Conservation (phyloP, 2,329 filamentous ascomycete genomes). For the Alternaria sp. region DNA sequence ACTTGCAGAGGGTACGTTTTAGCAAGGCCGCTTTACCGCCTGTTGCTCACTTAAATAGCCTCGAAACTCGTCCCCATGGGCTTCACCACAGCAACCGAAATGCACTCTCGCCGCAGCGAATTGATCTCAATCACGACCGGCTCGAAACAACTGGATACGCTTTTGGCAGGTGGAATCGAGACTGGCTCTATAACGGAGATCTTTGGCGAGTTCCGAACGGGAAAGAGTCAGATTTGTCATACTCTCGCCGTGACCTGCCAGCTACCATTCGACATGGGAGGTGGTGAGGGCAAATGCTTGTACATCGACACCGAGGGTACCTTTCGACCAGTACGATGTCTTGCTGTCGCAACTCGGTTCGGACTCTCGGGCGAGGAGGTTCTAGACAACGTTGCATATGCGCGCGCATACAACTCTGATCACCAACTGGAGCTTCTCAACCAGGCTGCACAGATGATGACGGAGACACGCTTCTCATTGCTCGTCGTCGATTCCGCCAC, state of each 20-base stretch:
- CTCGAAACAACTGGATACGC: conserved; percentile 94
- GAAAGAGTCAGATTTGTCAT: conserved; percentile 98
- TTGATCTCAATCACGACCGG: conserved; percentile 98
- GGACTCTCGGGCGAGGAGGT: conserved; percentile 97
- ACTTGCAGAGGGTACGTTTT: conserved; percentile 79
- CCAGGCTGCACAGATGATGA: conserved; percentile 98
- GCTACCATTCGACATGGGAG: conserved; percentile 97
- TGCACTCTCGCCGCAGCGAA: conserved; percentile 96
- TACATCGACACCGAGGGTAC: conserved; percentile 99
- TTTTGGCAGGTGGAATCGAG: conserved; percentile 92
- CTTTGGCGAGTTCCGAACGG: conserved; percentile 96
- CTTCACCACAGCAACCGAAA: conserved; percentile 98
- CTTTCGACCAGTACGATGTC: conserved; percentile 84
- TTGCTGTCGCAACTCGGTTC: conserved; percentile 92
- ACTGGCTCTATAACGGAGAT: conserved; percentile 98
- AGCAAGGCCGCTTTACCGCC: too few species aligned
- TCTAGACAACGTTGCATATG: conserved; percentile 97
- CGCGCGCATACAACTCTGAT: conserved; percentile 97
- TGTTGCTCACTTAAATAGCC: conserved; percentile 61
- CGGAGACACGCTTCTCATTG: conserved; percentile 94
- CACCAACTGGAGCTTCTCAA: conserved; percentile 95
- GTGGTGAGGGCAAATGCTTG: conserved; percentile 95
- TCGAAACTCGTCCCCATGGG: conserved; percentile 98
- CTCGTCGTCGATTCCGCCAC: conserved; percentile 97
- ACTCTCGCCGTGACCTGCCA: conserved; percentile 99